Base-by-base conservation (phyloP, 495 filamentous ascomycete species). In the Penicillium crystallinum region DNA sequence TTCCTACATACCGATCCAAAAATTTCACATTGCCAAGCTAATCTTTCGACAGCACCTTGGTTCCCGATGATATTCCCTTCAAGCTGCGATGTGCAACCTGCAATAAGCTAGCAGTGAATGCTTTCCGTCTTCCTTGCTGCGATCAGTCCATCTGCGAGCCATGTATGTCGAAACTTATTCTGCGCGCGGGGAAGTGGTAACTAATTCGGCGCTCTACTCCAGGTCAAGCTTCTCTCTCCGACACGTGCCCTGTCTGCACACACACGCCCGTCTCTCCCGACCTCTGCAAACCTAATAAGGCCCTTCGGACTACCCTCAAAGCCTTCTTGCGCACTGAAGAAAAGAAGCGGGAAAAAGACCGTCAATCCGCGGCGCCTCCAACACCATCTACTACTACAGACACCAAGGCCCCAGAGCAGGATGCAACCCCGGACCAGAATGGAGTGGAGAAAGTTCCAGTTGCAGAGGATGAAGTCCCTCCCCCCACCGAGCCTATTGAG, bases 41-140 rank as follows among this genome's bases (percentile, higher is more conserved):
- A 58, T 21, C 15, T 25, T 30, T 29, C 21, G 41, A 8, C 17
- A 95, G 90, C 67, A 86, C 86, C 49, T 77, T 97, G 25, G 75
- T 83, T 11, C 84, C 87, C 51, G 89, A 91, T 46, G 90, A 95
- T 23, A 88, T 97, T 58, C 93, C 93, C 11, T 88, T 88, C 62
- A 97, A 97, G 81, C 81, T 97, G 45, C 83, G 90, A 65, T 99
- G 93, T 73, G 90, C 89, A 34, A 88, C 87, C 52, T 97, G 93
- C 72, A 93, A 85, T 68, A 89, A 88, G 64, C 77, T 97, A 35
- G 90, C 89, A n/a, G 73, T 92, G 53, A 91, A 96, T 63, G 89
- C 92, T 2, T 95, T 91, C 59, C 85, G 89, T 27, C 73, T 96
- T 10, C 91, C 91, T 6, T 99, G 93, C 68, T 99, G 93, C 68